Evolutionary conservation across 1,284 basidiomycete species (phyloP).

Genomic region (Wolfiporia cocos): DNA sequence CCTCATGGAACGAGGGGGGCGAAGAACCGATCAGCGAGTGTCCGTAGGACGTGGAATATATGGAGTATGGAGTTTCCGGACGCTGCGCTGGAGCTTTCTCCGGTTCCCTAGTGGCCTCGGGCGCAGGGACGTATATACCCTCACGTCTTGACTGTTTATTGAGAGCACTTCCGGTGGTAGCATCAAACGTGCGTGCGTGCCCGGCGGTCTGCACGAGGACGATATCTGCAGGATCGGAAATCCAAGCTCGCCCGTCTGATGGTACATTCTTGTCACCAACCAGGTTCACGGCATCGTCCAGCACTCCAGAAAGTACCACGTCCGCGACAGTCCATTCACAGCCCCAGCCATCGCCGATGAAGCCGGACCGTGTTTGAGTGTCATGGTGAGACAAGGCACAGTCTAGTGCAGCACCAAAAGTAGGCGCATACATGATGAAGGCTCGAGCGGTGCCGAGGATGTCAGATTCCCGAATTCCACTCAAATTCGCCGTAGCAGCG

Average conservation of each 20-base stretch:
- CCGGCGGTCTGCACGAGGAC: slow-evolving; percentile 1
- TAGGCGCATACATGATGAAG: slow-evolving; percentile 28
- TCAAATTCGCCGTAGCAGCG: slow-evolving; percentile 16
- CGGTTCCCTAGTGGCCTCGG: not conserved
- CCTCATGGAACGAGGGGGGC: slow-evolving; percentile 4
- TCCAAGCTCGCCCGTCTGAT: slow-evolving; percentile 6
- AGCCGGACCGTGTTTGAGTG: slow-evolving; percentile 1
- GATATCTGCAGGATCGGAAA: slow-evolving; percentile 9
- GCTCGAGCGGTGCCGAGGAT: slow-evolving; percentile 17
- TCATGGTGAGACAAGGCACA: slow-evolving; percentile 9
- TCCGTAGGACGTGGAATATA: slow-evolving; percentile 3
- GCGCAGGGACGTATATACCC: no score
- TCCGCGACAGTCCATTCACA: slow-evolving; percentile 31
- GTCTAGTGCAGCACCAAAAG: slow-evolving; percentile 24
- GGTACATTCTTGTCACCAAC: slow-evolving; percentile 5
- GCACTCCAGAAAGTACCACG: slow-evolving; percentile 28
- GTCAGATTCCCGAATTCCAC: not conserved
- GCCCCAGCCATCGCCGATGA: slow-evolving; percentile 5
- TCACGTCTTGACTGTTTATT: no score
- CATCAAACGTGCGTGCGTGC: not conserved
- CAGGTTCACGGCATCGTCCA: slow-evolving; percentile 21
- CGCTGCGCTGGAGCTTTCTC: not conserved
- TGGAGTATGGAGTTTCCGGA: not conserved
- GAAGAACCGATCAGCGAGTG: slow-evolving; percentile 1
- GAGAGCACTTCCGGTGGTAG: no score